These are phyloP conservation scores for Gracilaria domingensis DNA, from an alignment of 23 red algal genomes.

Conservation along the genomic window DNA sequence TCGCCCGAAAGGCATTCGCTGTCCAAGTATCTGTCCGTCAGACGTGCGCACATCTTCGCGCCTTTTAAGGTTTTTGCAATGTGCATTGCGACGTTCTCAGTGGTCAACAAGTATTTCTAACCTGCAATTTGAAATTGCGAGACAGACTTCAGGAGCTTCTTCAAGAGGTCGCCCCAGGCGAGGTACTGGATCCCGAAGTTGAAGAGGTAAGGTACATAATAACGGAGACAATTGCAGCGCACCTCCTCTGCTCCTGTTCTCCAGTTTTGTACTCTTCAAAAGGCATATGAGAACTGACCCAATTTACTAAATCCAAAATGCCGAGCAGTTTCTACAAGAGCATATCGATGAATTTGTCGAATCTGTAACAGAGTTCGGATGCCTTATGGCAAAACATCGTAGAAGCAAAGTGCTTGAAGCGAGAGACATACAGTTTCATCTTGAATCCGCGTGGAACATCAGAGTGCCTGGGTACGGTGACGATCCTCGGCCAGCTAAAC, in stretches of 20 bases:
- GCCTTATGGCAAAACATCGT: constrained; percentile 90
- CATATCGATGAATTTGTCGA: constrained; percentile 97
- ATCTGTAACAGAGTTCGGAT: constrained; percentile 81
- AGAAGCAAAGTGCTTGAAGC: constrained; percentile 83
- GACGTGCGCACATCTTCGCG: background rate
- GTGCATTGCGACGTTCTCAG: background rate
- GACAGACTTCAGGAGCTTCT: constrained; percentile 74
- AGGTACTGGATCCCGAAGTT: constrained; percentile 78
- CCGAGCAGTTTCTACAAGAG: constrained; percentile 87
- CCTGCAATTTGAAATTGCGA: constrained; percentile 8
- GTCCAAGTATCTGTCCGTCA: too few relatives aligned
- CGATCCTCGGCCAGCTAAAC: constrained; percentile 70
- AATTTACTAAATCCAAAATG: background rate
- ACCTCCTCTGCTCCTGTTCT: background rate
- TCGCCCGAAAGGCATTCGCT: background rate
- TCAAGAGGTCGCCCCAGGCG: constrained; percentile 88
- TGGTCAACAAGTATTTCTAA: background rate
- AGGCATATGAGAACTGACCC: background rate
- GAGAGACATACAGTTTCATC: constrained; percentile 88
- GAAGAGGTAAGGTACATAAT: constrained; percentile 65
- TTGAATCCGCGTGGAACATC: constrained; percentile 76
- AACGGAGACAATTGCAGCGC: background rate
- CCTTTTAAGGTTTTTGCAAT: background rate
- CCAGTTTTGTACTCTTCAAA: background rate
- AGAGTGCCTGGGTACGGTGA: constrained; percentile 90